Conservation (phyloP, 2,329 filamentous ascomycete species). For the Phaeosphaeriaceae sp. region DNA sequence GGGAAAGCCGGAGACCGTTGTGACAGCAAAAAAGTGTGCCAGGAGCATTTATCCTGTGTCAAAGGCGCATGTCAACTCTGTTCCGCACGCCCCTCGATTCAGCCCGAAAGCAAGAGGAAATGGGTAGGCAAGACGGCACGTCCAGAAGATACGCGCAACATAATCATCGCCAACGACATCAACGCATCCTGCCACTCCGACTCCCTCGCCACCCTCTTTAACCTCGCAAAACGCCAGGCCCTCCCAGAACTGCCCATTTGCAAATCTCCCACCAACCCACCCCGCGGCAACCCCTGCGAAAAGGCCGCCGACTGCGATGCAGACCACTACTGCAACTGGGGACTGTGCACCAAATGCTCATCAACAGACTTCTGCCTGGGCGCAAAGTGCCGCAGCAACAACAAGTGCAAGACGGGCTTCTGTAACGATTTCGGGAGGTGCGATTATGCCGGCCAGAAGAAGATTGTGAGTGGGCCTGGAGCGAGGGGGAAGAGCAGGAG, state of each 20-base stretch:
- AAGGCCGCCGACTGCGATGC: constrained; percentile 33
- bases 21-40: constrained; percentile 38
- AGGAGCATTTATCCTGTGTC: constrained; percentile 33
- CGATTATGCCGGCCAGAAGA: constrained; percentile 33
- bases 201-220: constrained; percentile 17
- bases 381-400: constrained; percentile 29
- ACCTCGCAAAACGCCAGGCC: constrained; percentile 6
- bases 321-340: constrained; percentile 38
- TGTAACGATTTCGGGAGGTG: constrained; percentile 40
- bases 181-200: constrained; percentile 28
- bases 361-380: constrained; percentile 31
- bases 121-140: neutral
- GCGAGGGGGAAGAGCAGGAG: constrained; percentile 21
- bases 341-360: constrained; percentile 30
- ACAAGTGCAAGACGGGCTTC: constrained; percentile 42
- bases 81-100: constrained; percentile 20
- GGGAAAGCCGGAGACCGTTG: constrained; percentile 34
- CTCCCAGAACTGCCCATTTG: constrained; percentile 8
- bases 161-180: constrained; percentile 14
- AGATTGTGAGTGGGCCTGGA: constrained; percentile 30
- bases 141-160: constrained; percentile 6
- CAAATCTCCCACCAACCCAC: constrained; percentile 10
- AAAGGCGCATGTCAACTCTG: constrained; percentile 30
- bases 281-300: constrained; percentile 29
- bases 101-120: constrained; percentile 3